Evolutionary conservation across 768 basidiomycete species (phyloP).

Genomic region (Lentinula detonsa): DNA sequence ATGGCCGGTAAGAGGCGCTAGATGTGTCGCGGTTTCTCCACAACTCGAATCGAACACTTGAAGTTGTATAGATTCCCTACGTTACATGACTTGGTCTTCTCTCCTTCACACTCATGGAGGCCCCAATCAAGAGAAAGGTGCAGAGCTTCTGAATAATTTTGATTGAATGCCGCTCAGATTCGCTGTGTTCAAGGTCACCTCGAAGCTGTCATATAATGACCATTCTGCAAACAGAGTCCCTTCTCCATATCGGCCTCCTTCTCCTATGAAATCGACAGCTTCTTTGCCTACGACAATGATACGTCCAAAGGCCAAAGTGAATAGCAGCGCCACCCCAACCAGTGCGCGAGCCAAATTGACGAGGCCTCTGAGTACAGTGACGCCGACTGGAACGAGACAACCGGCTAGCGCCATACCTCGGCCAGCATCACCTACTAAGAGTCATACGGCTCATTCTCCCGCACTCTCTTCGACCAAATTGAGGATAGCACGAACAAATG

Average conservation of each 20-base stretch:
- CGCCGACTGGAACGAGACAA: constrained; percentile 12
- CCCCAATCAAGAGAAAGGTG: constrained; percentile 43
- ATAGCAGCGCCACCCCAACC: constrained; percentile 38
- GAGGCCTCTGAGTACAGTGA: constrained; percentile 10
- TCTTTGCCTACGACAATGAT: constrained; percentile 18
- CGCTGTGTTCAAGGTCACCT: constrained; percentile 39
- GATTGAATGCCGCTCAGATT: constrained; percentile 12
- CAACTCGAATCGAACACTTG: background rate
- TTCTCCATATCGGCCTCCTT: constrained; percentile 20
- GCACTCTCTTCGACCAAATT: constrained; percentile 28
- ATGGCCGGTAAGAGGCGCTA: background rate
- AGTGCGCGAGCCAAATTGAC: constrained; percentile 10
- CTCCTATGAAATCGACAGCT: constrained; percentile 34
- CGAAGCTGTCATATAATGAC: constrained; percentile 40
- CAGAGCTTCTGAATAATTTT: background rate
- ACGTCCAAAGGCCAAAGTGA: constrained; percentile 58
- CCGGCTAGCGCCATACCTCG: constrained; percentile 25
- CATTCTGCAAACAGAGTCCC: constrained; percentile 5
- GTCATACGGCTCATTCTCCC: constrained; percentile 21
- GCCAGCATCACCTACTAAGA: constrained; percentile 36
- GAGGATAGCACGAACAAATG: constrained; percentile 19
- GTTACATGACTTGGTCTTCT: background rate
- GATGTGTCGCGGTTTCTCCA: background rate
- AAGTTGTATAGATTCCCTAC: background rate
- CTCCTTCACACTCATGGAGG: constrained; percentile 24